Evolutionary conservation across 2,329 filamentous ascomycete species (phyloP).

Genomic region (Pseudonectria foliicola): DNA sequence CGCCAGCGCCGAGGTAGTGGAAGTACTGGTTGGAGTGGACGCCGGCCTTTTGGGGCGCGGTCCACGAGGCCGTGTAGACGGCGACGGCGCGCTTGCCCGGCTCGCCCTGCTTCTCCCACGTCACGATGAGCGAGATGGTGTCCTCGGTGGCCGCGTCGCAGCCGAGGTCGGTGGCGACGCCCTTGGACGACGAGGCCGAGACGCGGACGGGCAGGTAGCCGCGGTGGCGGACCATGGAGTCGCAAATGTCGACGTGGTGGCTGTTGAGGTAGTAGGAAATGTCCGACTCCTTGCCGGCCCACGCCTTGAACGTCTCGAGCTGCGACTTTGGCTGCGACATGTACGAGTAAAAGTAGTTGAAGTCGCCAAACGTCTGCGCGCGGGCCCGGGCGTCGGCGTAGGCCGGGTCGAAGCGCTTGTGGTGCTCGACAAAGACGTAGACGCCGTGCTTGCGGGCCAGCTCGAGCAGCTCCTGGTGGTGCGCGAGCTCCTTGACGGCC

Average conservation of each 20-base stretch:
- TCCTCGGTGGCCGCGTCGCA: slow-evolving; percentile 81
- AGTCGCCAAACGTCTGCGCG: slow-evolving; percentile 73
- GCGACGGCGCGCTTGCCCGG: slow-evolving; percentile 68
- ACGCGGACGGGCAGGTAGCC: slow-evolving; percentile 74
- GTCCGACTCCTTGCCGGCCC: slow-evolving; percentile 86
- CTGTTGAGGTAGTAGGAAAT: slow-evolving; percentile 96
- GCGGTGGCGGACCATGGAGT: slow-evolving; percentile 72
- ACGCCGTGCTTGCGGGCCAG: slow-evolving; percentile 68
- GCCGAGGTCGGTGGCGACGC: slow-evolving; percentile 70
- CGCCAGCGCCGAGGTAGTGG: slow-evolving; percentile 79
- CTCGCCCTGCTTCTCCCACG: slow-evolving; percentile 72
- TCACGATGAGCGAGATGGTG: slow-evolving; percentile 83
- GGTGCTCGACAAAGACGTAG: slow-evolving; percentile 90
- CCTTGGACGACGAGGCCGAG: slow-evolving; percentile 68
- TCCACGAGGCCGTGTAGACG: slow-evolving; percentile 93
- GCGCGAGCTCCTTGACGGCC: slow-evolving; percentile 73
- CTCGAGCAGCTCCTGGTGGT: slow-evolving; percentile 71
- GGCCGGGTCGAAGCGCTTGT: slow-evolving; percentile 92
- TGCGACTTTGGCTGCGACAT: slow-evolving; percentile 91
- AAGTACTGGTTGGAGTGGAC: slow-evolving; percentile 98
- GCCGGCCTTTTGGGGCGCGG: slow-evolving; percentile 82
- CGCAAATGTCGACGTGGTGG: slow-evolving; percentile 88
- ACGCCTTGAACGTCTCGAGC: slow-evolving; percentile 89
- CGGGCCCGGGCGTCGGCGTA: slow-evolving; percentile 82
- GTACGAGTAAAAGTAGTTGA: slow-evolving; percentile 98